Evolutionary conservation across 1,139 yeast genomes (phyloP).

Genomic region (Debaryomycetaceae sp.): DNA sequence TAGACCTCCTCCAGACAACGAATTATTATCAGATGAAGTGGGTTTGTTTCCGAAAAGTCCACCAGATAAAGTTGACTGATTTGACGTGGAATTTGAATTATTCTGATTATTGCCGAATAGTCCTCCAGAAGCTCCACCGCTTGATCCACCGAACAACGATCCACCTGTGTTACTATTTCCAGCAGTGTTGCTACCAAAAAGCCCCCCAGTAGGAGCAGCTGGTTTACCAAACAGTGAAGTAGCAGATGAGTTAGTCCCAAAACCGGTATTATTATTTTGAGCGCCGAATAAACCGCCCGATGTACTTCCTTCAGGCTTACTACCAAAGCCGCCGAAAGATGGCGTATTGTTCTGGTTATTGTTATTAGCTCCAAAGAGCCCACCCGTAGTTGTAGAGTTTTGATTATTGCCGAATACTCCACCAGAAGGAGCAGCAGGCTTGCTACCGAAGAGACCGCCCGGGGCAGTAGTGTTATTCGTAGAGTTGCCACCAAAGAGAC

Average conservation of each 20-base stretch:
- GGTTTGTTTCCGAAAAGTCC: slow-evolving; percentile 21
- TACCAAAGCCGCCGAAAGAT: slow-evolving; percentile 40
- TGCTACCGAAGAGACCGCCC: slow-evolving; percentile 30
- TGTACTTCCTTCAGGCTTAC: slow-evolving; percentile 12
- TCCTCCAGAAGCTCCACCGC: slow-evolving; percentile 9
- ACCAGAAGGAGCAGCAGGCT: slow-evolving; percentile 10
- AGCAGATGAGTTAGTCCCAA: background rate
- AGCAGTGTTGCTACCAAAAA: slow-evolving; percentile 24
- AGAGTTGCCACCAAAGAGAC: slow-evolving; percentile 28
- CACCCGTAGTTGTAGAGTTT: slow-evolving; percentile 12
- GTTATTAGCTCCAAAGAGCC: slow-evolving; percentile 12
- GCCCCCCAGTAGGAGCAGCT: slow-evolving; percentile 18
- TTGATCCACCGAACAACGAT: slow-evolving; percentile 11
- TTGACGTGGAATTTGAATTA: slow-evolving; percentile 3
- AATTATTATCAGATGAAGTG: slow-evolving; percentile 9
- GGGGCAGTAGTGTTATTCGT: slow-evolving; percentile 13
- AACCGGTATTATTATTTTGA: slow-evolving; percentile 8
- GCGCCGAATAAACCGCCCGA: slow-evolving; percentile 20
- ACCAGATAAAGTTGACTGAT: slow-evolving; percentile 9
- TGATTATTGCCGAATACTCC: slow-evolving; percentile 35
- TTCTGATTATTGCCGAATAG: slow-evolving; percentile 7
- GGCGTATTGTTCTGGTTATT: slow-evolving; percentile 8
- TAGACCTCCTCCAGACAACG: slow-evolving; percentile 21
- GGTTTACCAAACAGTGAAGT: slow-evolving; percentile 13
- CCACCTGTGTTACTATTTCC: slow-evolving; percentile 9